A percentile compares a stretch with the other conserved stretches of the same genome.
phyloP scores from a whole-genome alignment of 192 early-diverging fungal genomes.

The Coemansia sp. region DNA sequence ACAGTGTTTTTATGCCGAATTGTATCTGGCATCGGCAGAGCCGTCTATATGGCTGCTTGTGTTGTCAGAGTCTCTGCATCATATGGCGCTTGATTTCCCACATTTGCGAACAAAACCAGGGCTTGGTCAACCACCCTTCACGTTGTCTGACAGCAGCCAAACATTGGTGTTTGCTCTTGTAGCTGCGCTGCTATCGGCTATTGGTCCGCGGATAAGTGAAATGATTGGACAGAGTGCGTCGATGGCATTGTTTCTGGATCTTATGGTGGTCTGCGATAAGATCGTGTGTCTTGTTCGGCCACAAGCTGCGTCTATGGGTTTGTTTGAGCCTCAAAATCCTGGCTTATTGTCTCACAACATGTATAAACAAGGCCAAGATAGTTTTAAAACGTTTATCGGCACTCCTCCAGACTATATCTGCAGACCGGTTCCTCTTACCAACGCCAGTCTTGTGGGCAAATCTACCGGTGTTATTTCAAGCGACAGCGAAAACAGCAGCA shows the following conservation, averaged over 20 bases:
- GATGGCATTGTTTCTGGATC: neutral
- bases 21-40: neutral
- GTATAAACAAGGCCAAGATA: neutral
- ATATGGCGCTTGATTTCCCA: slow-evolving; percentile 16
- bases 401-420: slow-evolving; percentile 9
- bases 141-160: slow-evolving; percentile 14
- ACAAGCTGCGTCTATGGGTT: slow-evolving; percentile 15
- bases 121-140: slow-evolving; percentile 15
- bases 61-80: slow-evolving; percentile 26
- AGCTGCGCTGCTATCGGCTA: slow-evolving; percentile 16
- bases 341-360: neutral
- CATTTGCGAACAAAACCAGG: neutral
- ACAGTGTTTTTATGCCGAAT: slow-evolving; percentile 11
- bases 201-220: neutral
- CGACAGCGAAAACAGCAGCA: neutral
- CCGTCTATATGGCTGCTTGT: slow-evolving; percentile 32
- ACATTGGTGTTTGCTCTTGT: slow-evolving; percentile 22
- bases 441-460: neutral
- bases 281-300: slow-evolving; percentile 10
- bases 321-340: slow-evolving; percentile 14
- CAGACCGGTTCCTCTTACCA: neutral
- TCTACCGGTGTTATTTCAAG: no score
- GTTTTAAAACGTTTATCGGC: neutral
- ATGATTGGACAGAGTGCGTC: neutral
- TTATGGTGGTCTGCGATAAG: slow-evolving; percentile 11